Conservation (phyloP, 1,139 yeast species). For the Geotrichum phurueaensis region DNA sequence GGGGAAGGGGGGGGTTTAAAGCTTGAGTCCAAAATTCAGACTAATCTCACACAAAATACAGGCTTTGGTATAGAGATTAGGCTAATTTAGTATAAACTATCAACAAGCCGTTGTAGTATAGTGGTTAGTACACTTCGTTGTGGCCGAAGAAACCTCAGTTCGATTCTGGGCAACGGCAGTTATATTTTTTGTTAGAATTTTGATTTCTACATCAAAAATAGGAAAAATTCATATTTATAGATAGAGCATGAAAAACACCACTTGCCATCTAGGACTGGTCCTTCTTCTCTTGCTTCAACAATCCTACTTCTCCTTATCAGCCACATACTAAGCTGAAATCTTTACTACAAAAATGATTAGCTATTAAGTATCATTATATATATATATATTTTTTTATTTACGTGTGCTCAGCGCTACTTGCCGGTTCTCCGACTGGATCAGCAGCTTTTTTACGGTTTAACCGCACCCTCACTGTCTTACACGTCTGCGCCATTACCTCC, state of each 20-base stretch:
- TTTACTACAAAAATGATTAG: neutral
- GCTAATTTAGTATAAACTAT: no score
- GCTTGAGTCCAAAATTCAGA: no score
- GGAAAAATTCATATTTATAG: no score
- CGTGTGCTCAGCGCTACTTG: neutral
- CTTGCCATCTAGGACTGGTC: neutral
- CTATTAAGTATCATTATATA: neutral
- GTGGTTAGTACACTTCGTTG: slow-evolving; percentile 31
- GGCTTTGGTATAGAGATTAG: no score
- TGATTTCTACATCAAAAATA: no score
- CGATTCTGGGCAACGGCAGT: slow-evolving; percentile 38
- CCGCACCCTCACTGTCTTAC: slow-evolving; percentile 29
- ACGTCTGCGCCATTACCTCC: slow-evolving; percentile 29
- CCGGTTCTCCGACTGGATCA: slow-evolving; percentile 14
- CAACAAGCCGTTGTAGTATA: slow-evolving; percentile 32
- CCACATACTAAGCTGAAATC: neutral
- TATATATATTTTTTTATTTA: neutral
- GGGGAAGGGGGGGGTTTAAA: no score
- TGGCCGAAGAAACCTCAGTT: slow-evolving; percentile 39
- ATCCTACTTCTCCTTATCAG: neutral
- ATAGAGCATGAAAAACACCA: no score
- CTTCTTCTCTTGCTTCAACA: neutral
- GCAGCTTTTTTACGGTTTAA: slow-evolving; percentile 26
- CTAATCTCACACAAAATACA: no score
- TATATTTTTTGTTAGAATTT: neutral